These are phyloP conservation scores for Linnemannia exigua DNA, from an alignment of 192 early-diverging fungal genomes.

Conservation along the genomic window DNA sequence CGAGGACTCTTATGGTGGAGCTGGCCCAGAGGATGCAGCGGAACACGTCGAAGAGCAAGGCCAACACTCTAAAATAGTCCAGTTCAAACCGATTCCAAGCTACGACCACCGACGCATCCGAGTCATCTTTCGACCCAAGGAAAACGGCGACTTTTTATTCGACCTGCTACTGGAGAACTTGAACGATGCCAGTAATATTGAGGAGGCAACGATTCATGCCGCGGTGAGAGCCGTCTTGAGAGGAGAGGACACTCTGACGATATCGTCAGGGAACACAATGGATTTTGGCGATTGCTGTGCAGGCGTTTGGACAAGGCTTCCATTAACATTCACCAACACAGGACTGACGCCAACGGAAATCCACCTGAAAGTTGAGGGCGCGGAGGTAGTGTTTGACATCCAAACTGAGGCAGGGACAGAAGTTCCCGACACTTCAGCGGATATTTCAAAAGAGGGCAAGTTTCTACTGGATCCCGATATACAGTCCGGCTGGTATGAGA, in stretches of 20 bases:
- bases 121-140: constrained; percentile 87
- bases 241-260: constrained; percentile 77
- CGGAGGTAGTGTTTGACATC: constrained; percentile 71
- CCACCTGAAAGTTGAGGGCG: constrained; percentile 73
- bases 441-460: constrained; percentile 22
- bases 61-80: constrained; percentile 52
- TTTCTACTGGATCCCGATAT: constrained; percentile 38
- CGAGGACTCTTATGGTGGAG: constrained; percentile 65
- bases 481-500: constrained; percentile 35
- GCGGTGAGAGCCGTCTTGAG: constrained; percentile 78
- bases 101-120: constrained; percentile 80
- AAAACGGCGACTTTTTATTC: constrained; percentile 92
- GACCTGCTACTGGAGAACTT: constrained; percentile 92
- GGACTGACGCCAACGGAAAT: constrained; percentile 83
- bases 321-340: constrained; percentile 86
- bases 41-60: constrained; percentile 47
- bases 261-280: constrained; percentile 79
- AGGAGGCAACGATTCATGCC: constrained; percentile 86
- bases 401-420: constrained; percentile 52
- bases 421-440: constrained; percentile 5
- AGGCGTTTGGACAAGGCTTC: constrained; percentile 87
- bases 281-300: constrained; percentile 97
- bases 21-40: constrained; percentile 40
- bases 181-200: constrained; percentile 88
- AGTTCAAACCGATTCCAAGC: constrained; percentile 72